Percentiles rank a stretch among this genome's conserved stretches.
These are phyloP conservation scores for Fusarium concolor DNA, from an alignment of 2,329 filamentous ascomycete species.

Conservation along the genomic window DNA sequence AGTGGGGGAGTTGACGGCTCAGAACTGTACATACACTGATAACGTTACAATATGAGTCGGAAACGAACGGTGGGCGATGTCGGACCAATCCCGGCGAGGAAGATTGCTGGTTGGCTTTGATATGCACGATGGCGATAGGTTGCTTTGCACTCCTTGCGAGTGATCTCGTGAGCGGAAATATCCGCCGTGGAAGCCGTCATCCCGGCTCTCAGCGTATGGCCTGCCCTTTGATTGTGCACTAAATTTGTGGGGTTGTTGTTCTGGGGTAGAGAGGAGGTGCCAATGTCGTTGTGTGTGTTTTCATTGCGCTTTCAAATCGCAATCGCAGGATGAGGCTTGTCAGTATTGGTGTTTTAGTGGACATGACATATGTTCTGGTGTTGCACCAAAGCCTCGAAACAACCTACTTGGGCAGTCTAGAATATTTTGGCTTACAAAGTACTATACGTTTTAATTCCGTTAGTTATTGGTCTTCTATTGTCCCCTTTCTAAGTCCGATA, in stretches of 20 bases:
- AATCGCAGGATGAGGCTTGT: constrained; percentile 2
- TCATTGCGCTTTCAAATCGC: not conserved
- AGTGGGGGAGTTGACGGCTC: constrained; percentile 20
- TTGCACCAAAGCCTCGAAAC: not conserved
- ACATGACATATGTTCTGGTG: not conserved
- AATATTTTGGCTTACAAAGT: not conserved
- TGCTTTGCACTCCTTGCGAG: constrained; percentile 1
- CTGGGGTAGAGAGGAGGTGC: constrained; percentile 10
- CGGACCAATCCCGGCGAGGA: constrained; percentile 44
- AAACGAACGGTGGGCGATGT: constrained; percentile 30
- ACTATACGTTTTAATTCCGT: too few relatives aligned
- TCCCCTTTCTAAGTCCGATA: not conserved
- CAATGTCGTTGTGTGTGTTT: not conserved
- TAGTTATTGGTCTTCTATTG: not conserved
- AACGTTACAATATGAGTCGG: constrained; percentile 14
- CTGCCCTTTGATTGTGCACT: not conserved
- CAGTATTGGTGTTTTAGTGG: not conserved
- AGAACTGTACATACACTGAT: not conserved
- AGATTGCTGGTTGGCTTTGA: constrained; percentile 33
- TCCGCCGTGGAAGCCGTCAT: constrained; percentile 18
- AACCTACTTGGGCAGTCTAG: not conserved
- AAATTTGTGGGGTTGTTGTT: constrained; percentile 22
- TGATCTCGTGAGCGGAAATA: constrained; percentile 37
- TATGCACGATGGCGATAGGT: constrained; percentile 34
- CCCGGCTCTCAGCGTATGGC: constrained; percentile 2